Conservation (phyloP, 306 rosid species). For the Dicorynia guianensis region DNA sequence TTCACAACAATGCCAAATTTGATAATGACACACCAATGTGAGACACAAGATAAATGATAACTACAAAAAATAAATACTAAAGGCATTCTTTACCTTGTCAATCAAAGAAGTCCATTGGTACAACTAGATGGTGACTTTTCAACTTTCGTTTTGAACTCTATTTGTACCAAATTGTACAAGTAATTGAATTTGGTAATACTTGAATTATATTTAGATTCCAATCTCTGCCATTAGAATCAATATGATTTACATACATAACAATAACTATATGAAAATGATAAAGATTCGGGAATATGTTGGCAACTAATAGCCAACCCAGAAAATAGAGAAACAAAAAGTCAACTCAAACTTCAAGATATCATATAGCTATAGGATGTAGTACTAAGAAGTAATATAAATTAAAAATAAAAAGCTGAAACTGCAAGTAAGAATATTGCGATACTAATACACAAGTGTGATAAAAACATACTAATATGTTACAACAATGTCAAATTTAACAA, state of each 20-base stretch:
- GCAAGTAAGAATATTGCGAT: slow-evolving; percentile 29
- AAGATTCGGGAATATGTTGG: background rate
- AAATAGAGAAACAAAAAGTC: slow-evolving; percentile 6
- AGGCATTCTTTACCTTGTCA: no score
- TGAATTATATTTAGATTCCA: slow-evolving; percentile 75
- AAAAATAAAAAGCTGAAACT: slow-evolving; percentile 6
- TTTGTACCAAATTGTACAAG: slow-evolving; percentile 78
- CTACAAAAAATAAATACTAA: no score
- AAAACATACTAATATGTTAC: no score
- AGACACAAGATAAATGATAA: no score
- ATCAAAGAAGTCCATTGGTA: slow-evolving; percentile 99
- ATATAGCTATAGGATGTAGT: slow-evolving; percentile 1
- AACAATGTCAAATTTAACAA: no score
- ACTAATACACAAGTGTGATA: background rate
- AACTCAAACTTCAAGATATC: slow-evolving; percentile 1
- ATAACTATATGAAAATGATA: background rate
- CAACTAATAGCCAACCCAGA: slow-evolving; percentile 4
- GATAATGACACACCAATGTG: no score
- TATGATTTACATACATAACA: background rate
- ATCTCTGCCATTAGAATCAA: no score
- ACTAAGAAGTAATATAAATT: background rate
- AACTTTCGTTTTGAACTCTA: no score
- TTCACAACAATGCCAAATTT: no score
- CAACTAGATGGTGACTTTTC: no score
- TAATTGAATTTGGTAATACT: slow-evolving; percentile 64